phyloP scores from a whole-genome alignment of 129 eudicot species.

The Tanacetum coccineum region DNA sequence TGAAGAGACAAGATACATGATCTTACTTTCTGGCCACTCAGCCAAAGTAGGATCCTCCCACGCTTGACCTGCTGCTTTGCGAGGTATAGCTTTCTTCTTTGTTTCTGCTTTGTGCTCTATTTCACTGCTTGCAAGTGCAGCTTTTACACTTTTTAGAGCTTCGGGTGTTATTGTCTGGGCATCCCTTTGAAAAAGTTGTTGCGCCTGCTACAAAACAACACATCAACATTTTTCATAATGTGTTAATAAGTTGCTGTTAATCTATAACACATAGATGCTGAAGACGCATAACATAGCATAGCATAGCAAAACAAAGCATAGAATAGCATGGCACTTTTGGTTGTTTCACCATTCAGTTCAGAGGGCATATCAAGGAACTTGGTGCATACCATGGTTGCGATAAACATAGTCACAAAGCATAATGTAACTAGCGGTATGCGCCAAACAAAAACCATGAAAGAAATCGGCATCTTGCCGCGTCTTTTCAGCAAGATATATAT shows the following conservation, averaged over 20 bases:
- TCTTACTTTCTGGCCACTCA: conserved; percentile 91
- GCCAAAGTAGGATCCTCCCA: conserved; percentile 99
- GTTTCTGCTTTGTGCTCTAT: conserved; percentile 85
- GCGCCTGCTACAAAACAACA: conserved; percentile 50
- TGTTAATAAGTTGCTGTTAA: neutral
- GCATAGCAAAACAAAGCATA: too few species aligned
- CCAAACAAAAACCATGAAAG: too few species aligned
- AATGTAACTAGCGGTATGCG: too few species aligned
- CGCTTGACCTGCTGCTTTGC: conserved; percentile 92
- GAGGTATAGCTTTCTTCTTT: conserved; percentile 86
- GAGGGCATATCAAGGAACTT: too few species aligned
- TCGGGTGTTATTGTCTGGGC: conserved; percentile 92
- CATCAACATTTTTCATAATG: neutral
- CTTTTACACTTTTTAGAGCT: conserved; percentile 88
- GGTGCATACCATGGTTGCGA: too few species aligned
- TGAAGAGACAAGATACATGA: conserved; percentile 2
- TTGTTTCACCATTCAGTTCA: too few species aligned
- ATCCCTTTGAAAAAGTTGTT: conserved; percentile 90
- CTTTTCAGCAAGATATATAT: too few species aligned
- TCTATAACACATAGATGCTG: too few species aligned
- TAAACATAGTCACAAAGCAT: too few species aligned
- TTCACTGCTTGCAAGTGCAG: conserved; percentile 93
- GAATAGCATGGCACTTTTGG: too few species aligned
- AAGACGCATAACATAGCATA: too few species aligned
- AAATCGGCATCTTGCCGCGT: too few species aligned